Percentiles rank a stretch among this genome's conserved stretches.
phyloP scores from a whole-genome alignment of 2,329 filamentous ascomycete genomes.

The Parastagonospora avenae region DNA sequence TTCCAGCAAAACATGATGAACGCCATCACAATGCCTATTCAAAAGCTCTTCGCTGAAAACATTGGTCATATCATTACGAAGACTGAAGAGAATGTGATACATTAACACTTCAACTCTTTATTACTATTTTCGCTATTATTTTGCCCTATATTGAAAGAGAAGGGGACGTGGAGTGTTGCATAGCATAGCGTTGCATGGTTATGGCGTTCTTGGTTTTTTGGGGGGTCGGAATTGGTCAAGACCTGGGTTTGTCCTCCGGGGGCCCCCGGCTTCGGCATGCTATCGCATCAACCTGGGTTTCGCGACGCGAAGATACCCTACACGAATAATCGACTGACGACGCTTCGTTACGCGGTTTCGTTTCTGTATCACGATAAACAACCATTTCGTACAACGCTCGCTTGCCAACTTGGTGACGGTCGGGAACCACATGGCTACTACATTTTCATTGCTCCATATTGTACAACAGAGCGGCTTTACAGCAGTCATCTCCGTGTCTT shows the following conservation, averaged over 20 bases:
- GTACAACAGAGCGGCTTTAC: too few species aligned
- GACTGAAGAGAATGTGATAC: constrained; percentile 38
- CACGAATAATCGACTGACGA: constrained; percentile 3
- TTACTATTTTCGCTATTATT: constrained; percentile 45
- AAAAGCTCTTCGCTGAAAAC: constrained; percentile 42
- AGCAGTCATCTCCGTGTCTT: too few species aligned
- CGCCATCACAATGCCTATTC: constrained; percentile 42
- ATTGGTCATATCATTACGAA: constrained; percentile 30
- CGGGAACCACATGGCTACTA: background rate
- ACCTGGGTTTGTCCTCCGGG: background rate
- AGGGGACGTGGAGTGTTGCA: constrained; percentile 25
- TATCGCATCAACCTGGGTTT: constrained; percentile 5
- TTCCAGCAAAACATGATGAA: constrained; percentile 46
- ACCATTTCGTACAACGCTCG: constrained; percentile 5
- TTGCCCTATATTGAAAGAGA: constrained; percentile 34
- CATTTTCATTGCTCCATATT: too few species aligned
- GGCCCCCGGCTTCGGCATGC: constrained; percentile 3
- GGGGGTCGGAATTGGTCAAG: constrained; percentile 6
- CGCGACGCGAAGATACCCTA: constrained; percentile 8
- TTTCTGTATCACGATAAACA: constrained; percentile 6
- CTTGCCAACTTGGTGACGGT: constrained; percentile 1
- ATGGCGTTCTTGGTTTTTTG: constrained; percentile 20
- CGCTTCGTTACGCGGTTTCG: constrained; percentile 4
- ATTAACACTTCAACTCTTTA: constrained; percentile 25
- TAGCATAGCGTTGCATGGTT: constrained; percentile 31